Percentiles rank a stretch among this genome's conserved stretches.
Conservation (phyloP, 2,329 filamentous ascomycete species). For the Spiromastix sp. region DNA sequence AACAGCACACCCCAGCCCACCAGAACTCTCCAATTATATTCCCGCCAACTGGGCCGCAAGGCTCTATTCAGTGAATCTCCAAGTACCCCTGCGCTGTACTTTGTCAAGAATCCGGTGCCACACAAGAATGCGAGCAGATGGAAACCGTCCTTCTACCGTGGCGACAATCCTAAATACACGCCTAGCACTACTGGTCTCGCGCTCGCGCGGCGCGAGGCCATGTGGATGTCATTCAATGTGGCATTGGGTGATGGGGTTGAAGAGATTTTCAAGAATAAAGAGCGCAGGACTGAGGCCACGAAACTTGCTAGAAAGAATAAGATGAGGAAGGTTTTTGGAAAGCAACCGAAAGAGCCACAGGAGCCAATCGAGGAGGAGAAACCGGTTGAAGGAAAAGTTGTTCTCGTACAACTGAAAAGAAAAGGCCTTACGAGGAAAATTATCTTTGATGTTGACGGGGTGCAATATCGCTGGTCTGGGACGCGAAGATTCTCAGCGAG, state of each 20-base stretch:
- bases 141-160: neutral
- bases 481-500: conserved; percentile 1
- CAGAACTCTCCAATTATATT: conserved; percentile 1
- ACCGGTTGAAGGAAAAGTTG: conserved; percentile 1
- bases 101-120: conserved; percentile 1
- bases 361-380: conserved; percentile 3
- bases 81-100: neutral
- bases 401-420: conserved; percentile 1
- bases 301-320: conserved; percentile 1
- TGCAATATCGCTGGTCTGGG: conserved; percentile 2
- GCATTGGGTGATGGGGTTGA: conserved; percentile 1
- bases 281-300: conserved; percentile 1
- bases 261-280: conserved; percentile 1
- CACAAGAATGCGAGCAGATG: conserved; percentile 1
- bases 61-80: neutral
- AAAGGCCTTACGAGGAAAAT: neutral
- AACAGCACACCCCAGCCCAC: too few relatives aligned
- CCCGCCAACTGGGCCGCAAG: conserved; percentile 1
- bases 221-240: conserved; percentile 4
- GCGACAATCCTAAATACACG: conserved; percentile 4
- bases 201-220: neutral
- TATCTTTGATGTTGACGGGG: conserved; percentile 1
- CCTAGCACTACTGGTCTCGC: neutral
- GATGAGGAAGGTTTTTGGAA: conserved; percentile 1
- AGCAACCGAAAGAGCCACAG: neutral